Evolutionary conservation across 2,329 filamentous ascomycete species (phyloP).

Genomic region (Trichoderma citrinoviride): DNA sequence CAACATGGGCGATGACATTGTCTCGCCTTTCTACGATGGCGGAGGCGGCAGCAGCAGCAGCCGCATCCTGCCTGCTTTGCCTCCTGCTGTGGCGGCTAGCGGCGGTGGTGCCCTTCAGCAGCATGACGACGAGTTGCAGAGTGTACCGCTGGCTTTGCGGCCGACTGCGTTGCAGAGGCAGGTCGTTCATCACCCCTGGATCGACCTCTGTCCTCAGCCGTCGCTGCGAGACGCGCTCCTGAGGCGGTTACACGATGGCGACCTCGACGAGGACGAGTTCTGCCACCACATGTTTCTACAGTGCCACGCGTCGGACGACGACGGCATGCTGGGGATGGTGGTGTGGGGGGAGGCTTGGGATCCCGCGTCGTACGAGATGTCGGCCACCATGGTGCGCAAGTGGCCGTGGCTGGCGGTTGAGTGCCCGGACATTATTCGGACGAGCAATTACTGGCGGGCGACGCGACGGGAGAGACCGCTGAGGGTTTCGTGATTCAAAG

Average conservation of each 20-base stretch:
- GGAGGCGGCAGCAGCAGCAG: neutral
- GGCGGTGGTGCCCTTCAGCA: too few relatives aligned
- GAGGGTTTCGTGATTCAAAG: neutral
- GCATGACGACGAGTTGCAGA: neutral
- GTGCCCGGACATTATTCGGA: conserved; percentile 11
- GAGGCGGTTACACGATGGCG: neutral
- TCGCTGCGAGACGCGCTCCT: conserved; percentile 19
- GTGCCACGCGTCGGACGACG: neutral
- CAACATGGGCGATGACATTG: neutral
- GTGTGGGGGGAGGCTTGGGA: conserved; percentile 51
- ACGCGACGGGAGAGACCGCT: neutral
- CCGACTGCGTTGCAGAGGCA: conserved; percentile 22
- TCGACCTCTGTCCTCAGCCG: conserved; percentile 21
- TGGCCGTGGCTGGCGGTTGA: conserved; percentile 40
- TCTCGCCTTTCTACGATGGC: conserved; percentile 4
- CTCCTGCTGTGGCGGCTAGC: neutral
- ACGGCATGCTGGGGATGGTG: conserved; percentile 32
- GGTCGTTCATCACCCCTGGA: conserved; percentile 23
- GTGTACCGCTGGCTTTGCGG: conserved; percentile 18
- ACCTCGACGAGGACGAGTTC: conserved; percentile 24
- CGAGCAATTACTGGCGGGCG: conserved; percentile 17
- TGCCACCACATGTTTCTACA: conserved; percentile 21
- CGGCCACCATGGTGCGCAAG: conserved; percentile 42
- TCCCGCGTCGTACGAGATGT: conserved; percentile 46
- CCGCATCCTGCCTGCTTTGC: neutral